A percentile compares a stretch with the other conserved stretches of the same genome.
Conservation (phyloP, 2,329 filamentous ascomycete genomes). For the Neonectria hederae region DNA sequence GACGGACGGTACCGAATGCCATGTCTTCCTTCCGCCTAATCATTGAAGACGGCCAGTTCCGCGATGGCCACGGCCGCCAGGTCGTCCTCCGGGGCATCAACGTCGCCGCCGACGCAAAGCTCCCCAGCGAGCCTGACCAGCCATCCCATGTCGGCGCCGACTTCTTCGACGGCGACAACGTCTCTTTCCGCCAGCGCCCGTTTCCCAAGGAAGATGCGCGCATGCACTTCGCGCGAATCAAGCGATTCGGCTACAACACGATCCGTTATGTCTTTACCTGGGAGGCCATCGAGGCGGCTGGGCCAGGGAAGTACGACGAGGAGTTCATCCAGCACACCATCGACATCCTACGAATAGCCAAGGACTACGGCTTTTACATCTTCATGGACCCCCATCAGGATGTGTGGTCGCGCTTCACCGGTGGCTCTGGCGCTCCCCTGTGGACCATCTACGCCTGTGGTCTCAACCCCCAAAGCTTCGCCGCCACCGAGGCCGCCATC, state of each 20-base stretch:
- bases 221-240: conserved; percentile 84
- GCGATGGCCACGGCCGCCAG: conserved; percentile 83
- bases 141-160: conserved; percentile 80
- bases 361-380: conserved; percentile 91
- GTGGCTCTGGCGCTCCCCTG: conserved; percentile 94
- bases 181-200: conserved; percentile 87
- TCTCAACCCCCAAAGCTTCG: conserved; percentile 85
- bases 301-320: conserved; percentile 92
- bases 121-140: conserved; percentile 80
- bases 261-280: conserved; percentile 98
- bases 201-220: conserved; percentile 86
- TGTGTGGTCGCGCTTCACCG: conserved; percentile 95
- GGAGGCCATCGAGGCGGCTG: conserved; percentile 96
- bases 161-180: conserved; percentile 93
- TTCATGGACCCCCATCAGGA: conserved; percentile 99
- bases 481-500: conserved; percentile 86
- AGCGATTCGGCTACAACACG: conserved; percentile 93
- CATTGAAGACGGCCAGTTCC: conserved; percentile 87
- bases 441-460: conserved; percentile 98
- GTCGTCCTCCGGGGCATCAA: conserved; percentile 94
- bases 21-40: conserved; percentile 82
- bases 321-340: conserved; percentile 94
- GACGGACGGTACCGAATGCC: conserved; percentile 9
- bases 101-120: conserved; percentile 88
- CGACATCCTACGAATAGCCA: conserved; percentile 81